Evolutionary conservation across 2,329 filamentous ascomycete genomes (phyloP).

Genomic region (Fusarium algeriense): DNA sequence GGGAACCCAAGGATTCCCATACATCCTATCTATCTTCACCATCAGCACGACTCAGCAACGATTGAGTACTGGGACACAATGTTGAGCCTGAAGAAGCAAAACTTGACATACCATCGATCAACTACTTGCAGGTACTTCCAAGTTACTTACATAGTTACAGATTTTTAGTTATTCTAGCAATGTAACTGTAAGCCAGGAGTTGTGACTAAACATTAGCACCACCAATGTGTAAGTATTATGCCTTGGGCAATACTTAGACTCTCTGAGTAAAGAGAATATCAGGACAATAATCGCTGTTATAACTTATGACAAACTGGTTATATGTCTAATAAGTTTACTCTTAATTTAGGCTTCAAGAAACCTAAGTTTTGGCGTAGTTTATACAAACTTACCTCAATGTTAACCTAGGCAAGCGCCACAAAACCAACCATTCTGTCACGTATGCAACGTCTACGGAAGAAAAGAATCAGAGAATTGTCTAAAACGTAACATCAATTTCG

Average conservation of each 20-base stretch:
- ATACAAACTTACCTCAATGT: background rate
- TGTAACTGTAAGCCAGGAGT: rapidly evolving
- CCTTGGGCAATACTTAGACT: background rate
- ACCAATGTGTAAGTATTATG: background rate
- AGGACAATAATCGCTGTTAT: background rate
- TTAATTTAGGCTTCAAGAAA: background rate
- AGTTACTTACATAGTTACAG: rapidly evolving
- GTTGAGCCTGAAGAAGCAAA: background rate
- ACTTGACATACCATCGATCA: background rate
- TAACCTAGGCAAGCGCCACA: background rate
- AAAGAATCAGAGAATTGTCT: background rate
- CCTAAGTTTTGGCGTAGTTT: background rate
- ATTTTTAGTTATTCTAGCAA: rapidly evolving
- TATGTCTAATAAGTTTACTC: background rate
- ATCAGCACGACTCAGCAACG: no score
- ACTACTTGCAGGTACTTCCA: background rate
- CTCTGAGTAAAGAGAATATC: no score
- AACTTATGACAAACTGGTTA: no score
- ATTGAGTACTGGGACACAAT: no score
- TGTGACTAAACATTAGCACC: rapidly evolving
- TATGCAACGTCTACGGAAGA: background rate
- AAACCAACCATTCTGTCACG: background rate
- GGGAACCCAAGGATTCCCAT: no score
- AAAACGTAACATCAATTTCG: background rate
- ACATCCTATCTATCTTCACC: no score